A percentile compares a stretch with the other conserved stretches of the same genome.
phyloP scores from a whole-genome alignment of 108 stramenopile genomes.

The Cyclostephanos tholiformis region DNA sequence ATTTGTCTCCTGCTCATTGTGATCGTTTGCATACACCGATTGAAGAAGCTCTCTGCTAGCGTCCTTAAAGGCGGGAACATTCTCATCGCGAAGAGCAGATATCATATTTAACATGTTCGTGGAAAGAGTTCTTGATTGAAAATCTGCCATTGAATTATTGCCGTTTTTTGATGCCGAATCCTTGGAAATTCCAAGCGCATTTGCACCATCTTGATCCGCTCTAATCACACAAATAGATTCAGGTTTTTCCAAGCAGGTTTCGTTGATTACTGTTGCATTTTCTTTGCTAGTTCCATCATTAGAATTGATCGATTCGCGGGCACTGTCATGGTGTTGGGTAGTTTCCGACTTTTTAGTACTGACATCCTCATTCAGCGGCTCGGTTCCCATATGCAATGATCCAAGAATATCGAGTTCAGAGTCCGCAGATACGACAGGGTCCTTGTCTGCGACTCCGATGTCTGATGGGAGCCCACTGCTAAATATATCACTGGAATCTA shows the following conservation, averaged over 20 bases:
- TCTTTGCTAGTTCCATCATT: background rate
- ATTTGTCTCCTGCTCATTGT: background rate
- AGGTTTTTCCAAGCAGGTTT: background rate
- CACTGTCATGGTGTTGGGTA: background rate
- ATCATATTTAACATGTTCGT: too few relatives aligned
- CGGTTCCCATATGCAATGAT: too few relatives aligned
- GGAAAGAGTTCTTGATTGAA: background rate
- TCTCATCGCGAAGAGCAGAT: background rate
- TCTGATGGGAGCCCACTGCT: background rate
- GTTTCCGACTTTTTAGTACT: background rate
- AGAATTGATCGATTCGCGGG: background rate
- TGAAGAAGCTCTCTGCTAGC: background rate
- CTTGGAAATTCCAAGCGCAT: background rate
- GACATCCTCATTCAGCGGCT: background rate
- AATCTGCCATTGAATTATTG: background rate
- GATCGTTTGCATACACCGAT: background rate
- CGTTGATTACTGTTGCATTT: background rate
- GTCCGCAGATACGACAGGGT: background rate
- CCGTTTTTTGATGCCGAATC: background rate
- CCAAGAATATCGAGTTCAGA: constrained; percentile 5
- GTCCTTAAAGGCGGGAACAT: background rate
- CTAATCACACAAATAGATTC: background rate
- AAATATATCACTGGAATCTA: background rate
- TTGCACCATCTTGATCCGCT: background rate
- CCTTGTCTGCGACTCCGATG: background rate